Conservation (phyloP, 805 yeast genomes). For the Starmera caribaea region DNA sequence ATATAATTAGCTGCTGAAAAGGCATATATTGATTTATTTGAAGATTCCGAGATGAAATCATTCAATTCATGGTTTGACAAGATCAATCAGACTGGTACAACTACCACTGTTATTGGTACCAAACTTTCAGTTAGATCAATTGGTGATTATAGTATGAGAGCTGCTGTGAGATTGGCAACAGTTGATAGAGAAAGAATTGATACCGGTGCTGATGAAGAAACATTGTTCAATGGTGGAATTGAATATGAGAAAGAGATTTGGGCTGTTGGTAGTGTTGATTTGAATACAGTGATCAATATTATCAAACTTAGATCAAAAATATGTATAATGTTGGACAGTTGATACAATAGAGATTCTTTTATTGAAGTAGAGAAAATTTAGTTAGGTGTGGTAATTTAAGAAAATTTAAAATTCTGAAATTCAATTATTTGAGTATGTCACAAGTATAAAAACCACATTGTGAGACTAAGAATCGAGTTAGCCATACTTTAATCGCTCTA, state of each 20-base stretch:
- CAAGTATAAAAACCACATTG: no score
- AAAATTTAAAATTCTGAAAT: no score
- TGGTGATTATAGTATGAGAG: conserved; percentile 83
- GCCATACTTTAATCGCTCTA: no score
- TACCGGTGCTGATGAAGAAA: conserved; percentile 85
- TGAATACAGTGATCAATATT: conserved; percentile 6
- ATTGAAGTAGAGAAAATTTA: no score
- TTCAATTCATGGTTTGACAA: conserved; percentile 60
- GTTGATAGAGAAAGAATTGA: conserved; percentile 82
- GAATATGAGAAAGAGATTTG: conserved; percentile 86
- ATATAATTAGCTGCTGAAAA: conserved; percentile 91
- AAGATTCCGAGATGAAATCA: conserved; percentile 41
- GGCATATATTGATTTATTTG: conserved; percentile 66
- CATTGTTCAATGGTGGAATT: conserved; percentile 72
- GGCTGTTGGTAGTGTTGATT: conserved; percentile 71
- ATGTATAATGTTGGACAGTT: no score
- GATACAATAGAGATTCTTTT: no score
- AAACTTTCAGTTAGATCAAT: conserved; percentile 60
- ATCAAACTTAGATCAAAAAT: background rate
- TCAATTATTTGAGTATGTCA: no score
- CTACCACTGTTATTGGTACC: conserved; percentile 35
- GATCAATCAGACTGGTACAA: conserved; percentile 24
- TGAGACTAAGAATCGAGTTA: no score
- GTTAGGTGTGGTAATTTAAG: no score
- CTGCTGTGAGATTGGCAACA: conserved; percentile 74